Evolutionary conservation across 2,329 filamentous ascomycete genomes (phyloP), one percentile per base, ranked within the genome.

Genomic region (Scortechinia acanthostroma): DNA sequence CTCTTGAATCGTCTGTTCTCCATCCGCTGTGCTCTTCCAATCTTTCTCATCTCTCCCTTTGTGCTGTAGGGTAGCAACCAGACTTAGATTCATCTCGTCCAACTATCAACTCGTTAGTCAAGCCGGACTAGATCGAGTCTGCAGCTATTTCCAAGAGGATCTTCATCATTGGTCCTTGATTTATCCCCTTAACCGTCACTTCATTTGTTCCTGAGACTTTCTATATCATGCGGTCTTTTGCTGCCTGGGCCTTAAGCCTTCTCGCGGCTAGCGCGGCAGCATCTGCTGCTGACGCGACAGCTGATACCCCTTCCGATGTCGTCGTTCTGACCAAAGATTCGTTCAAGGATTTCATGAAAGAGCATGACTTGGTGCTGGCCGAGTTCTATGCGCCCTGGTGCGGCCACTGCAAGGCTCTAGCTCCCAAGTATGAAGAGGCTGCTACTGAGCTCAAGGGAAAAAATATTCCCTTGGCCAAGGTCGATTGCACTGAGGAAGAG

Each of bases 301-400:
- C 82, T 50, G 79, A 76, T 53, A 70, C 73, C 40, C 74, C 74
- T 43, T 95, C 89, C 42, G 90, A 97, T 63, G 93, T 98, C 52
- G 68, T 80, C 58, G 80, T 88, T 55, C 75, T 98, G 53, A 94
- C 86, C 67, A 83, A 84, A 66, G 88, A 91, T 61, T 88, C 78
- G 53, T 98, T 98, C 66, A 77, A 86, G 55, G 78, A 83, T 49
- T 98, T 96, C 67, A 73, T 98, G 61, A 85, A 85, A 64, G 70
- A 81, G 56, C 86, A 97, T 65, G 83, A 89, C 57, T 77, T 98
- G 47, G 91, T 96, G 46, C 83, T 98, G 50, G 90, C 90, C 57
- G 91, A 98, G 73, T 98, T 96, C 81, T 96, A 88, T 66, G 91
- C 91, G 54, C 91, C 91, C 56, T 95, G 91, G 91, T 95, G 88